phyloP scores from a whole-genome alignment of 306 rosid species.

The Cicer arietinum region DNA sequence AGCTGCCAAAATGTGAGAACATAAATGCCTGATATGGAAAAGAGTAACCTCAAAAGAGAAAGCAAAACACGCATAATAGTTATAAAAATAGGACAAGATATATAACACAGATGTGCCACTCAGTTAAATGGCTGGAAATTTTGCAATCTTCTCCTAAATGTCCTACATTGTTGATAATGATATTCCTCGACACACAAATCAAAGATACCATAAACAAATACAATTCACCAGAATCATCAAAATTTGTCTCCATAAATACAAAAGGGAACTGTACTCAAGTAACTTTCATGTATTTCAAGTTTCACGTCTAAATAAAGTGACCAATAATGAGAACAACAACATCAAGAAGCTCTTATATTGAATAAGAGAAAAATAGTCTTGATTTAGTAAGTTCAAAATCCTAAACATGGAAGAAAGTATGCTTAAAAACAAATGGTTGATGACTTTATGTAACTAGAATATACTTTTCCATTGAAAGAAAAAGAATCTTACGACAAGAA shows the following conservation, averaged over 20 bases:
- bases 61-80: neutral
- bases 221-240: slow-evolving; percentile 26
- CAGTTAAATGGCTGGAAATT: slow-evolving; percentile 10
- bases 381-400: slow-evolving; percentile 31
- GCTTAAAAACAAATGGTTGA: slow-evolving; percentile 24
- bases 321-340: neutral
- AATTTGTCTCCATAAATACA: slow-evolving; percentile 8
- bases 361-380: slow-evolving; percentile 9
- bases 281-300: slow-evolving; percentile 1
- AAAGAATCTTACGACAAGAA: slow-evolving; percentile 26
- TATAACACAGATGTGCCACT: slow-evolving; percentile 13
- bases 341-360: neutral
- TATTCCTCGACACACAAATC: slow-evolving; percentile 17
- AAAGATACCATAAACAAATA: slow-evolving; percentile 4
- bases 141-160: slow-evolving; percentile 8
- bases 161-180: neutral
- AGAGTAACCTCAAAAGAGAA: slow-evolving; percentile 11
- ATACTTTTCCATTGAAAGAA: neutral
- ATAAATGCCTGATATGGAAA: slow-evolving; percentile 16
- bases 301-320: slow-evolving; percentile 28
- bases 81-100: neutral
- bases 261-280: neutral
- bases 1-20: slow-evolving; percentile 39
- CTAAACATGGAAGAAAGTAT: slow-evolving; percentile 18
- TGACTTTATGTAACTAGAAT: slow-evolving; percentile 12